These are phyloP conservation scores for Lentinula raphanica DNA, from an alignment of 768 basidiomycete genomes.

Conservation along the genomic window DNA sequence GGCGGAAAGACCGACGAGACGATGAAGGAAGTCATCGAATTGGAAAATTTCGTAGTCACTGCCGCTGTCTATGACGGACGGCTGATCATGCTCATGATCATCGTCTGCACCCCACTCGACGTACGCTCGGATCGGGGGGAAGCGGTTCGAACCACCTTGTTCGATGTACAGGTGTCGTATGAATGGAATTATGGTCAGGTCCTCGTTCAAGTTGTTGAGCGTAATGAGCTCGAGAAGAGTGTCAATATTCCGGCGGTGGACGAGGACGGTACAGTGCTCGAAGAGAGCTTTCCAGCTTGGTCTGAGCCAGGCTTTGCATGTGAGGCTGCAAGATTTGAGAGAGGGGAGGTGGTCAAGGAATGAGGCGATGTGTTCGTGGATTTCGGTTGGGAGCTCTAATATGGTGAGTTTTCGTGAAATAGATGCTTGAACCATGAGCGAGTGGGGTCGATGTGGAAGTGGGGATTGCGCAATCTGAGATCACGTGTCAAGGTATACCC, in stretches of 20 bases:
- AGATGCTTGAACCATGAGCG: no score
- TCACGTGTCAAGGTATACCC: no score
- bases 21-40: conserved; percentile 1
- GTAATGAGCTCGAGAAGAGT: not conserved
- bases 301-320: not conserved
- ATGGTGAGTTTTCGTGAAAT: no score
- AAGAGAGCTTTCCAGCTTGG: not conserved
- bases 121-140: not conserved
- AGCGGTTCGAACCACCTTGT: not conserved
- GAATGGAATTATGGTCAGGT: not conserved
- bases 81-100: no score
- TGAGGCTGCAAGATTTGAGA: not conserved
- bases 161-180: not conserved
- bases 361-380: not conserved
- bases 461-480: no score
- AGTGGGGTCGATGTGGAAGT: not conserved
- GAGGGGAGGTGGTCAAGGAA: not conserved
- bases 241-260: not conserved
- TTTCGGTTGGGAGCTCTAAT: not conserved
- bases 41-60: not conserved
- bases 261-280: not conserved
- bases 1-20: not conserved
- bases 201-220: not conserved
- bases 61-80: no score
- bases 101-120: no score